Evolutionary conservation across 2,329 filamentous ascomycete genomes (phyloP), one percentile per base, ranked within the genome.

Genomic region (Colletotrichum karsti): DNA sequence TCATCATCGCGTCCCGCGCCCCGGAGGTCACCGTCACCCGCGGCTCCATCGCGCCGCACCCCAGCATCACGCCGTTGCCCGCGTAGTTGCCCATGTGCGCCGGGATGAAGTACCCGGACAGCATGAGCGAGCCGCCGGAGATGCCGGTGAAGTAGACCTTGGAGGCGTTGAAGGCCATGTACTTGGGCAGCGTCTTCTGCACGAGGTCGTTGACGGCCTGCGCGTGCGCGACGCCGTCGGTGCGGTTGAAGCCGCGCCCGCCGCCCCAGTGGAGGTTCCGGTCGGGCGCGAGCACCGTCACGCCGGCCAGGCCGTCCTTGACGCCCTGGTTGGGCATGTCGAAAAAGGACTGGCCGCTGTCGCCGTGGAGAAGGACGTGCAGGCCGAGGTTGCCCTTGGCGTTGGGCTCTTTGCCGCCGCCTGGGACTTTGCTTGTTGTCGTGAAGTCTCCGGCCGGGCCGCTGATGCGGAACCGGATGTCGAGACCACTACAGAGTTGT

Each of bases 71-170:
- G 3, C 87, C 87, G 18, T 77, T 79, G 42, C 83, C 84, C 24
- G 79, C 77, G 63, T 81, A 88, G 64, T 84, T 82, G 37, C 81
- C 78, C 79, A 87, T 84, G 70, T 87, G 86, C 0, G 82, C 82
- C 2, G 87, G 87, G 62, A 90, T 81, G 74, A 89, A 87, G 78
- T 88, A 89, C 3, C 87, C 87, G 1, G 80, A 81, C 22, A 90
- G 81, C 30, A 88, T 75, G 13, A 90, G 79, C 2, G 81, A 79
- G 7, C 87, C 87, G 22, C 87, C 87, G 2, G 82, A 85, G 0
- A 89, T 86, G 10, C 87, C 87, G 0, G 85, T 88, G 77, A 89
- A 89, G 72, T 84, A 86, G 42, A 89, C 83, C 22, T 85, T 80
- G 22, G 77, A 78, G 15, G 75, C 71, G 74, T 90, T 82, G 69